Base-by-base conservation (phyloP, 352 stramenopile species). In the Elongisporangium undulatum region DNA sequence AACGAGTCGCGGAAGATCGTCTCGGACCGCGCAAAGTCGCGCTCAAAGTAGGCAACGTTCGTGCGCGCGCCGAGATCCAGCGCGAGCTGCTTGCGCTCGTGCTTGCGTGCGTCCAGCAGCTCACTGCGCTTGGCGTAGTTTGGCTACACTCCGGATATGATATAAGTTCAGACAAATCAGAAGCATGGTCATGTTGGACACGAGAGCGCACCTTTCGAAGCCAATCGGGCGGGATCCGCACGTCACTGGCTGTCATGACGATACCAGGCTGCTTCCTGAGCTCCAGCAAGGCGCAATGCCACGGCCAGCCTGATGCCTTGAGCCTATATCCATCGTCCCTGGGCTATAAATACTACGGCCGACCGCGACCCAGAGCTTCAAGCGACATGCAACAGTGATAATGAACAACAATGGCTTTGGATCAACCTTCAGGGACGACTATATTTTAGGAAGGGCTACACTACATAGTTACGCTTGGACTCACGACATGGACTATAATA, bases 161-260 rank as follows among this genome's bases (percentile, higher is more conserved):
- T 39, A 56, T n/a, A 23, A 54, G 7, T 23, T 50, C n/a, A 45
- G 49, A n/a, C n/a, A 45, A 59, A 62, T 58, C 48, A 34, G 24
- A 22, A 41, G 38, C 53, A n/a, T n/a, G n/a, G n/a, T n/a, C 9
- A 51, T 51, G 38, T 9, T 53, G 22, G 34, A 38, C 8, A 45
- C 6, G 17, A 15, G 16, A 13, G 66, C 69, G 48, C 49, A 83
- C 74, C 50, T 61, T 60, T 51, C 62, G 74, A 12, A 85, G 64
- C 79, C 79, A 89, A 24, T 89, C 71, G 19, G 74, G 67, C 10
- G 77, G 79, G 49, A 87, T 78, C 67, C 72, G 76, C 53, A 82
- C 55, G 48, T 68, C 67, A 6, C 63, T 16, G 2, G 68, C 56
- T 23, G 70, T 48, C 70, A 78, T 78, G n/a, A 41, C 24, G 24